A percentile compares a stretch with the other conserved stretches of the same genome.
These are phyloP conservation scores for Gonapodya prolifera DNA, from an alignment of 192 early-diverging fungal species.

Conservation along the genomic window DNA sequence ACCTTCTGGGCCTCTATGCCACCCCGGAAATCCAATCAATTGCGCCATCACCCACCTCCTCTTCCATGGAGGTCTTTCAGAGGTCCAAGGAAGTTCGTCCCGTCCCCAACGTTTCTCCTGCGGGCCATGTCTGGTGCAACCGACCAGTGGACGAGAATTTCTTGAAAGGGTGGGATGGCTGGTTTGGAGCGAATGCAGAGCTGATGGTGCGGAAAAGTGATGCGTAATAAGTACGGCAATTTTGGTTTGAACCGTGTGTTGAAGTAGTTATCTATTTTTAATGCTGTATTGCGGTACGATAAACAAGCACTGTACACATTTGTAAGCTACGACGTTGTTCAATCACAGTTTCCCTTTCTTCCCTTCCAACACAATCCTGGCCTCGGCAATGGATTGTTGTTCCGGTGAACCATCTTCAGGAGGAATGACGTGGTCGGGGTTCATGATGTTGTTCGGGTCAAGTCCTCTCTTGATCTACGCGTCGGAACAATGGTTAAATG, in stretches of 20 bases:
- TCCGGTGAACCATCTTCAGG: not conserved
- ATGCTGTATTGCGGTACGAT: not conserved
- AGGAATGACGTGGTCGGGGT: not conserved
- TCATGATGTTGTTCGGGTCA: conserved; percentile 1
- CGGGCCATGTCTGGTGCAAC: not conserved
- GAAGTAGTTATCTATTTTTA: not conserved
- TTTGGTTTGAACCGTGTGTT: not conserved
- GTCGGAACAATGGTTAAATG: too few species aligned
- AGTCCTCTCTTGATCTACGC: not conserved
- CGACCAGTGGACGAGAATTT: not conserved
- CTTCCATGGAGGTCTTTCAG: not conserved
- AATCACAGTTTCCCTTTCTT: not conserved
- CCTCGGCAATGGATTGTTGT: not conserved
- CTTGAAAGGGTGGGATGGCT: not conserved
- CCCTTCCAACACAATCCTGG: not conserved
- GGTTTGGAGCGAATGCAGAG: not conserved
- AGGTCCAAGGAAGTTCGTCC: too few species aligned
- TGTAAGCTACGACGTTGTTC: too few species aligned
- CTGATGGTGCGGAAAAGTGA: not conserved
- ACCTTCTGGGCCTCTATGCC: not conserved
- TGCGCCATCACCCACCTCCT: not conserved
- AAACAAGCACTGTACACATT: too few species aligned
- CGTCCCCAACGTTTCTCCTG: too few species aligned
- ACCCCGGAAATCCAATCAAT: not conserved
- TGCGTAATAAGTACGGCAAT: not conserved